Evolutionary conservation across 257 asterid species (phyloP).

Genomic region (Thymus quinquecostatus): DNA sequence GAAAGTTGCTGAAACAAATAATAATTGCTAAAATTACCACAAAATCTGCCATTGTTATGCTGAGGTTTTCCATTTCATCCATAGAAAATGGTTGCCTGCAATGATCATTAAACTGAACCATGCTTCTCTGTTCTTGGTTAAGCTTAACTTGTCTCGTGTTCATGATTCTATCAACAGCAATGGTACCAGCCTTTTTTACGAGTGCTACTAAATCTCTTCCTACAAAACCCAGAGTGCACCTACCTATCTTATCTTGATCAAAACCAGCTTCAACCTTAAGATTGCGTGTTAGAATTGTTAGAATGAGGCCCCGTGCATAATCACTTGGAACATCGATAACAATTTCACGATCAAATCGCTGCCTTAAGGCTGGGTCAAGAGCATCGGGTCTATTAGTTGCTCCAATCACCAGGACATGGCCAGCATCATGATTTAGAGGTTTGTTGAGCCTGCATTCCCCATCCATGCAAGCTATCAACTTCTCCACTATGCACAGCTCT

Average conservation of each 20-base stretch:
- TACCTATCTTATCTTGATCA: constrained; percentile 73
- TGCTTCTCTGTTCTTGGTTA: background rate
- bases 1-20: background rate
- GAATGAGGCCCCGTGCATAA: constrained; percentile 30
- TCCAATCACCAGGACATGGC: constrained; percentile 81
- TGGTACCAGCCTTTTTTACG: background rate
- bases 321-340: too few relatives aligned
- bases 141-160: background rate
- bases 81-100: background rate
- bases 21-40: background rate
- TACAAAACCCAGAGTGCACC: constrained; percentile 30
- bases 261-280: constrained; percentile 76
- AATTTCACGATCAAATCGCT: too few relatives aligned
- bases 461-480: constrained; percentile 87
- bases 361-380: constrained; percentile 39
- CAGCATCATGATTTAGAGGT: constrained; percentile 40
- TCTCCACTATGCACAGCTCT: constrained; percentile 78
- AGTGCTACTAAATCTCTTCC: background rate
- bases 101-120: background rate
- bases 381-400: constrained; percentile 86
- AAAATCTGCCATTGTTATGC: background rate
- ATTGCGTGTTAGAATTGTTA: constrained; percentile 55
- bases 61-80: background rate
- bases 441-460: constrained; percentile 51
- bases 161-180: background rate